These are phyloP conservation scores for Microbotryum intermedium DNA, from an alignment of 1,284 basidiomycete species.

Conservation along the genomic window DNA sequence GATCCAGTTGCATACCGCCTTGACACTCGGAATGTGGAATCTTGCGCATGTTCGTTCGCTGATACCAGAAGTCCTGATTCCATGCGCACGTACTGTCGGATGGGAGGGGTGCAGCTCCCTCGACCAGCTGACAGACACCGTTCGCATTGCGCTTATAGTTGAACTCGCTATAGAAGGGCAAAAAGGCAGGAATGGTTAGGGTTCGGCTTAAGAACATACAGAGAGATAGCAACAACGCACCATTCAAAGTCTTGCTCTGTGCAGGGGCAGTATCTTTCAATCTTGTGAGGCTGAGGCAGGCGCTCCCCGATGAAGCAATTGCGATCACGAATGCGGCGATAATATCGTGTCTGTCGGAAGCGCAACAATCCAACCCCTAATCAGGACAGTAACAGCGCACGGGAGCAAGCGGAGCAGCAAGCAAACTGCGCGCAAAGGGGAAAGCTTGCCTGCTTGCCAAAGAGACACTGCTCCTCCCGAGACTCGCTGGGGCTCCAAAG, in stretches of 20 bases:
- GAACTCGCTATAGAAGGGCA: conserved; percentile 60
- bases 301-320: conserved; percentile 73
- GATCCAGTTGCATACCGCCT: conserved; percentile 63
- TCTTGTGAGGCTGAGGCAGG: conserved; percentile 48
- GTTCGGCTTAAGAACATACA: not conserved
- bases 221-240: conserved; percentile 46
- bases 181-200: not conserved
- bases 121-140: conserved; percentile 64
- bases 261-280: conserved; percentile 67
- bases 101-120: conserved; percentile 56
- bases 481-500: conserved; percentile 85
- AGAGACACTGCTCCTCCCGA: conserved; percentile 66
- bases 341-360: conserved; percentile 61
- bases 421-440: not conserved
- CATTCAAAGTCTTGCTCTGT: conserved; percentile 76
- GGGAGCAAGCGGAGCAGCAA: not conserved
- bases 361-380: not conserved
- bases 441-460: conserved; percentile 63
- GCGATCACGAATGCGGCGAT: conserved; percentile 67
- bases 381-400: not conserved
- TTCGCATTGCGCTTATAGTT: conserved; percentile 63
- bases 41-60: conserved; percentile 77
- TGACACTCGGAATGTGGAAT: conserved; percentile 77
- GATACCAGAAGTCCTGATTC: conserved; percentile 73
- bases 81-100: conserved; percentile 51